Conservation (phyloP, 306 rosid species). For the Glycyrrhiza uralensis region DNA sequence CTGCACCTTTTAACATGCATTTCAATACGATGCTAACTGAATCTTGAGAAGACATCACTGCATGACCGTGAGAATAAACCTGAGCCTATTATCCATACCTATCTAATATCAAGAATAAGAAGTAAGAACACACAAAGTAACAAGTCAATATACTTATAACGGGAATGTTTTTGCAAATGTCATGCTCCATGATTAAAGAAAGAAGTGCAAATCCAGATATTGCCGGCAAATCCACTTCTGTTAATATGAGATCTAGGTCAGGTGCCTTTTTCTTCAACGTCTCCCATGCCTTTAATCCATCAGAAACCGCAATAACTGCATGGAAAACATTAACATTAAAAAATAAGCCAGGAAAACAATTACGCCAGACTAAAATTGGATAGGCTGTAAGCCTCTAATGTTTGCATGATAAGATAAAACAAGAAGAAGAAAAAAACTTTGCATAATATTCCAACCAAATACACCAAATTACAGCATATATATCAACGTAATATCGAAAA, state of each 20-base stretch:
- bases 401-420: background rate
- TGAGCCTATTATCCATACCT: constrained; percentile 5
- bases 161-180: constrained; percentile 65
- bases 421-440: background rate
- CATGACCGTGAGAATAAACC: constrained; percentile 24
- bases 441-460: background rate
- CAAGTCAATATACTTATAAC: constrained; percentile 60
- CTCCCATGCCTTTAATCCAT: constrained; percentile 83
- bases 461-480: background rate
- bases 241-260: constrained; percentile 60
- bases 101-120: constrained; percentile 3
- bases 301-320: constrained; percentile 65
- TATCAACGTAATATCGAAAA: too few species aligned
- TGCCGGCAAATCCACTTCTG: constrained; percentile 74
- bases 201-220: constrained; percentile 79
- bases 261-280: constrained; percentile 47
- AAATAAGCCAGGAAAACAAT: background rate
- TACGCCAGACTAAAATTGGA: background rate
- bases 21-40: constrained; percentile 60
- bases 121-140: background rate
- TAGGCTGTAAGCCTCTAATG: too few species aligned
- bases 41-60: constrained; percentile 83
- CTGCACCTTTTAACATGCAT: constrained; percentile 74
- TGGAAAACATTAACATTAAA: background rate
- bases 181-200: constrained; percentile 67